A percentile compares a stretch with the other conserved stretches of the same genome.
Evolutionary conservation across 2,329 filamentous ascomycete species (phyloP).

Genomic region (Stromatinia cepivora): DNA sequence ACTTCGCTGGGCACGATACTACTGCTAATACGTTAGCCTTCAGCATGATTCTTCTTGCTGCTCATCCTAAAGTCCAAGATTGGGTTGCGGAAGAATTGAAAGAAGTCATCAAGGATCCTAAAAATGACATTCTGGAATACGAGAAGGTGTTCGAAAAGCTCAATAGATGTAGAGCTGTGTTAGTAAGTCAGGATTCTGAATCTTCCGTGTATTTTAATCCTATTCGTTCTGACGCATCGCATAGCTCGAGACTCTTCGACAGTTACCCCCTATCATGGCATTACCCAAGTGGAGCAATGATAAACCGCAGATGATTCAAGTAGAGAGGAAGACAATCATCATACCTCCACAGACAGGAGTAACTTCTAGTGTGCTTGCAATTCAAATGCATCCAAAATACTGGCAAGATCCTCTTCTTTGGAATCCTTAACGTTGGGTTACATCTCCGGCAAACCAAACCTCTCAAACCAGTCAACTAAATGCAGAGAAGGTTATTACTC

Average conservation of each 20-base stretch:
- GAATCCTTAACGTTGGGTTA: neutral
- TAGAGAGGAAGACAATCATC: neutral
- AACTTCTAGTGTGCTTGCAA: slow-evolving; percentile 1
- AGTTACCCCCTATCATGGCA: slow-evolving; percentile 2
- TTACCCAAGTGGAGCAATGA: neutral
- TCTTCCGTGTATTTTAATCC: neutral
- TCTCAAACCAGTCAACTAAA: neutral
- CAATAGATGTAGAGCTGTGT: neutral
- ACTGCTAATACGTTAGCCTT: slow-evolving; percentile 28
- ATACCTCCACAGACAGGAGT: neutral
- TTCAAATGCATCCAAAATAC: slow-evolving; percentile 15
- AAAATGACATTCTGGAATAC: neutral
- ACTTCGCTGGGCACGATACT: slow-evolving; percentile 33
- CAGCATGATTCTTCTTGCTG: slow-evolving; percentile 28
- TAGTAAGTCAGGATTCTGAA: neutral
- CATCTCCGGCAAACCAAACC: neutral
- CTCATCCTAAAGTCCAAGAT: slow-evolving; percentile 27
- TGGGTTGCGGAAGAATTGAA: slow-evolving; percentile 15
- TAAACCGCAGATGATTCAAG: neutral
- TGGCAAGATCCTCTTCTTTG: neutral
- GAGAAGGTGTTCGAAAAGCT: slow-evolving; percentile 8
- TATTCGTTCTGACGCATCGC: neutral
- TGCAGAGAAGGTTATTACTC: neutral
- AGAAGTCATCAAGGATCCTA: neutral
- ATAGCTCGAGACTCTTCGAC: neutral